phyloP scores from a whole-genome alignment of 108 stramenopile species.

The Cyclostephanos invisitatus region DNA sequence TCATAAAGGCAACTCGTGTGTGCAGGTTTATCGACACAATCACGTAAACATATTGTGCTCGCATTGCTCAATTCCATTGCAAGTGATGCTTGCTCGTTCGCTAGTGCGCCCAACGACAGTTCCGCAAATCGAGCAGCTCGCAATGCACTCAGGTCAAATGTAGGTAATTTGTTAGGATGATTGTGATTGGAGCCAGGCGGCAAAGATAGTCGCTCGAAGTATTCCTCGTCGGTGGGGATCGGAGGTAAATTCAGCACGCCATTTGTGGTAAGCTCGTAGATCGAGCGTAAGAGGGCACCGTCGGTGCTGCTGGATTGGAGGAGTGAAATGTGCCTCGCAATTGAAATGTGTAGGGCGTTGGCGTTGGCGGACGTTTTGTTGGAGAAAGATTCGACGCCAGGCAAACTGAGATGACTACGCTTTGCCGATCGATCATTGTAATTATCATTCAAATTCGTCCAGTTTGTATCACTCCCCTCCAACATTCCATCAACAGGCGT shows the following conservation, averaged over 20 bases:
- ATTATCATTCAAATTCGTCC: too few relatives aligned
- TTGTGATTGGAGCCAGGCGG: not conserved
- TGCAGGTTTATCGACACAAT: conserved; percentile 55
- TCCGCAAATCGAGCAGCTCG: conserved; percentile 82
- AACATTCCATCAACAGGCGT: too few relatives aligned
- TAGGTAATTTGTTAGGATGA: conserved; percentile 57
- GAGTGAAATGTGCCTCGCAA: conserved; percentile 62
- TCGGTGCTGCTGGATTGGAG: conserved; percentile 63
- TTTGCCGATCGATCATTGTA: conserved; percentile 14
- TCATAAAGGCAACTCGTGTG: conserved; percentile 70
- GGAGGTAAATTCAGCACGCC: conserved; percentile 75
- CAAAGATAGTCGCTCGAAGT: conserved; percentile 43
- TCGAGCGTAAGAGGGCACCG: conserved; percentile 71
- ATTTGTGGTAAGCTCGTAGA: conserved; percentile 70
- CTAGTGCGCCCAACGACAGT: conserved; percentile 79
- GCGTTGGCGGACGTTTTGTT: conserved; percentile 11
- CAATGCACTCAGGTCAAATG: conserved; percentile 66
- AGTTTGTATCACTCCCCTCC: too few relatives aligned
- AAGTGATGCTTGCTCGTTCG: conserved; percentile 70
- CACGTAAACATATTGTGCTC: conserved; percentile 74
- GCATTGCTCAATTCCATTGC: conserved; percentile 86
- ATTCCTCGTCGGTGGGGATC: conserved; percentile 76
- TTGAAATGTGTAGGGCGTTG: conserved; percentile 50
- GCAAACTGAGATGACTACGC: not conserved
- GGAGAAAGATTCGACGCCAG: not conserved